These are phyloP conservation scores for Eucalyptus regnans DNA, from an alignment of 345 rosid genomes.

Conservation along the genomic window DNA sequence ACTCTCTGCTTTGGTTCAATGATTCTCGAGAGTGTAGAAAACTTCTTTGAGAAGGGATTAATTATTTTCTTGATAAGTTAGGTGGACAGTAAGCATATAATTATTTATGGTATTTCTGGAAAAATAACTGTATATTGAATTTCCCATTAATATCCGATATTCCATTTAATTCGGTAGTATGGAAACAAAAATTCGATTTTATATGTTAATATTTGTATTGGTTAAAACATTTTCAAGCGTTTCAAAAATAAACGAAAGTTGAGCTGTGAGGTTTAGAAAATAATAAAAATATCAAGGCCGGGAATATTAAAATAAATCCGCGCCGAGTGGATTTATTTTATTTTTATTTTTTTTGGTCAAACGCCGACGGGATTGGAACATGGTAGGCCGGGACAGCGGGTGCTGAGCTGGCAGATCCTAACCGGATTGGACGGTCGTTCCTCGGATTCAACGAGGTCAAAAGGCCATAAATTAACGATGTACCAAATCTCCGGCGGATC, in stretches of 20 bases:
- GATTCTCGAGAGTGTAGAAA: not conserved
- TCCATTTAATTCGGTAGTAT: not conserved
- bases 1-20: not conserved
- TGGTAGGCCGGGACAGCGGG: not conserved
- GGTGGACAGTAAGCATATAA: fast-evolving
- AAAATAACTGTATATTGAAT: not conserved
- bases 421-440: not conserved
- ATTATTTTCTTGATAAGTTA: not conserved
- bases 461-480: not conserved
- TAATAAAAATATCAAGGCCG: not conserved
- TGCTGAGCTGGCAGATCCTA: not conserved
- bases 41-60: not conserved
- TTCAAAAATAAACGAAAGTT: not conserved
- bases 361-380: not conserved
- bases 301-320: not conserved
- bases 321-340: not conserved
- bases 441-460: not conserved
- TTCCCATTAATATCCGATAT: not conserved
- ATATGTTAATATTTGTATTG: too few species aligned
- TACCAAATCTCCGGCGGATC: not conserved
- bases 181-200: not conserved
- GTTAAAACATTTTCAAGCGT: not conserved
- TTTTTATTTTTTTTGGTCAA: too few species aligned
- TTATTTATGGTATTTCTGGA: fast-evolving
- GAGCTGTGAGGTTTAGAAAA: not conserved